Evolutionary conservation across 2,329 filamentous ascomycete species (phyloP).

Genomic region (Neoscytalidium dimidiatum): DNA sequence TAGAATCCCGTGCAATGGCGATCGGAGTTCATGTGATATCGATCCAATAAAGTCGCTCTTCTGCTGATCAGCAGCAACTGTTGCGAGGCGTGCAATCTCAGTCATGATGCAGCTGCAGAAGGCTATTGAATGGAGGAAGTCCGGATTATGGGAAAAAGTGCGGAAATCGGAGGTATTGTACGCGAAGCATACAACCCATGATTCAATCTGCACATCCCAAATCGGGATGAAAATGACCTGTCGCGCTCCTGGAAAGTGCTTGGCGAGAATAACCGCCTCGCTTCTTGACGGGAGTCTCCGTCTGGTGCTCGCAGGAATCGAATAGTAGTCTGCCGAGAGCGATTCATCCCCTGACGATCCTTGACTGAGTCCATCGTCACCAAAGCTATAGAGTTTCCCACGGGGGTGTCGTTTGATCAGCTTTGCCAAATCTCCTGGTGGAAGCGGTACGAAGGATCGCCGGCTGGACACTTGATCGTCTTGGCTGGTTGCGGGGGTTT

Average conservation of each 20-base stretch:
- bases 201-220: constrained; percentile 51
- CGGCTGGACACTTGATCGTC: not conserved
- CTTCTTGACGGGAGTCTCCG: constrained; percentile 23
- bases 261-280: constrained; percentile 43
- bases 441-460: constrained; percentile 23
- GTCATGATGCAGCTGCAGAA: constrained; percentile 47
- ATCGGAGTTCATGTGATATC: constrained; percentile 55
- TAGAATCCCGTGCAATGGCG: constrained; percentile 41
- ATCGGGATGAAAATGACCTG: constrained; percentile 55
- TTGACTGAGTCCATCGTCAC: constrained; percentile 30
- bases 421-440: constrained; percentile 23
- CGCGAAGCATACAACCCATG: constrained; percentile 50
- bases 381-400: constrained; percentile 38
- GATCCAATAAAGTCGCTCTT: constrained; percentile 56
- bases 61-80: constrained; percentile 45
- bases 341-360: constrained; percentile 29
- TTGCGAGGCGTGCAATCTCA: constrained; percentile 42
- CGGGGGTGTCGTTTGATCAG: constrained; percentile 33
- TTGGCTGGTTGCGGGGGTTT: not conserved
- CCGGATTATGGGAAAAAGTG: constrained; percentile 37
- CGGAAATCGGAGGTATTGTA: constrained; percentile 38
- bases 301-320: constrained; percentile 9
- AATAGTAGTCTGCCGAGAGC: constrained; percentile 13
- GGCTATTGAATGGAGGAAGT: constrained; percentile 43
- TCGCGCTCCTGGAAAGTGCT: constrained; percentile 49